Percentiles rank a stretch among this genome's conserved stretches.
phyloP scores from a whole-genome alignment of 352 stramenopile genomes.

The Pythium phragmitis region DNA sequence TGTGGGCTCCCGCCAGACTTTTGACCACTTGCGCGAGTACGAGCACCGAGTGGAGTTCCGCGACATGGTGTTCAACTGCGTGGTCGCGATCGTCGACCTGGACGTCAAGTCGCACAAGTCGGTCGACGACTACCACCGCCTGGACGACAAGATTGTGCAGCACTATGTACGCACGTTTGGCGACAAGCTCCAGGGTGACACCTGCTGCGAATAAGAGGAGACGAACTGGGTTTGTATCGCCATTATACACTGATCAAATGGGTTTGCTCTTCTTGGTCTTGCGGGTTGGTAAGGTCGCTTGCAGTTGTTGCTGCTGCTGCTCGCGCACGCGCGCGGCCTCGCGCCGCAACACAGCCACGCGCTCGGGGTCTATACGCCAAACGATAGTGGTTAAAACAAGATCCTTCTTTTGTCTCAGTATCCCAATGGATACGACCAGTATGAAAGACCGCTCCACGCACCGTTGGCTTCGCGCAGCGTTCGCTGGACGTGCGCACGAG shows the following conservation, averaged over 20 bases:
- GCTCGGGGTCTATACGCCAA: slow-evolving; percentile 39
- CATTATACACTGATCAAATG: not conserved
- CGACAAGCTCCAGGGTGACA: slow-evolving; percentile 20
- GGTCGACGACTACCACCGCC: slow-evolving; percentile 73
- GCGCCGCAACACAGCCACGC: slow-evolving; percentile 51
- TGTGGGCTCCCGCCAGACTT: slow-evolving; percentile 26
- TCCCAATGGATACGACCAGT: not conserved
- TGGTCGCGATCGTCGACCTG: slow-evolving; percentile 83
- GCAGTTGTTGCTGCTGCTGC: slow-evolving; percentile 48
- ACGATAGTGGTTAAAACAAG: no score
- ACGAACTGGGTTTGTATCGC: not conserved
- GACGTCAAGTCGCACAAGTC: slow-evolving; percentile 89
- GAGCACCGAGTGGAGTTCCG: slow-evolving; percentile 62
- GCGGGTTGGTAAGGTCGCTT: slow-evolving; percentile 26
- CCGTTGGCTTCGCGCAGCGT: slow-evolving; percentile 50
- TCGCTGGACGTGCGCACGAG: slow-evolving; percentile 31
- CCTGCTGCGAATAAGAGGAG: slow-evolving; percentile 23
- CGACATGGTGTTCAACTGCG: slow-evolving; percentile 71
- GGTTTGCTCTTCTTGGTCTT: slow-evolving; percentile 11
- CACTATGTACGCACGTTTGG: slow-evolving; percentile 54
- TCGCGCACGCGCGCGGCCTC: slow-evolving; percentile 58
- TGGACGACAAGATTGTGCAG: slow-evolving; percentile 78
- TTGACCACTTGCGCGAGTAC: slow-evolving; percentile 69
- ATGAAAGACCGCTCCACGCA: slow-evolving; percentile 22
- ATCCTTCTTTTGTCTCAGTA: not conserved